A percentile compares a stretch with the other conserved stretches of the same genome.
Conservation (phyloP, 1,139 yeast genomes). For the Sugiyamaella sp. region DNA sequence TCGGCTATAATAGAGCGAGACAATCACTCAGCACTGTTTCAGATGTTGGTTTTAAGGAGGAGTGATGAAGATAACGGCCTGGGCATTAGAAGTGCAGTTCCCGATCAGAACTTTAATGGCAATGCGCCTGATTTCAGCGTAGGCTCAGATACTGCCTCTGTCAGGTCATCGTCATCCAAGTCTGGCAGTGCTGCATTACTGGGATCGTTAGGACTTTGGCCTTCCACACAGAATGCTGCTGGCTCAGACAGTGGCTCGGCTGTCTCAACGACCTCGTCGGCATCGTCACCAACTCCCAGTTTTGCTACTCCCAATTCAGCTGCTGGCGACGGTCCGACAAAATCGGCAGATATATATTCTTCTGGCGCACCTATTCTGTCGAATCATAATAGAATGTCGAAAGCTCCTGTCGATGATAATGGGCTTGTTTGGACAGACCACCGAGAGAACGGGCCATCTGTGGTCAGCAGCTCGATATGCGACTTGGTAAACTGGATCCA, state of each 20-base stretch:
- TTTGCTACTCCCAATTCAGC: no score
- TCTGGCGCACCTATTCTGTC: not conserved
- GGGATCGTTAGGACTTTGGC: no score
- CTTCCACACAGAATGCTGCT: not conserved
- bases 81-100: not conserved
- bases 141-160: not conserved
- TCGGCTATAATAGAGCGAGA: conserved; percentile 29
- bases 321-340: no score
- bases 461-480: conserved; percentile 27
- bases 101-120: no score
- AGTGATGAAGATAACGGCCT: conserved; percentile 2
- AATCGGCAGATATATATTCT: no score
- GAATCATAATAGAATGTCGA: not conserved
- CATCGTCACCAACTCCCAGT: not conserved
- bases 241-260: not conserved
- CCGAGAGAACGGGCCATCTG: conserved; percentile 5
- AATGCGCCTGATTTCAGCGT: no score
- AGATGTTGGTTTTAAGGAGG: conserved; percentile 11
- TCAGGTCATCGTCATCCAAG: not conserved
- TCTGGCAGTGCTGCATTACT: no score
- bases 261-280: not conserved
- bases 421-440: conserved; percentile 37
- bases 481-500: conserved; percentile 36
- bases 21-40: conserved; percentile 7
- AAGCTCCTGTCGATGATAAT: conserved; percentile 25